Percentiles rank a stretch among this genome's conserved stretches.
These are phyloP conservation scores for Rubroboletus satanas DNA, from an alignment of 768 basidiomycete genomes.

Conservation along the genomic window DNA sequence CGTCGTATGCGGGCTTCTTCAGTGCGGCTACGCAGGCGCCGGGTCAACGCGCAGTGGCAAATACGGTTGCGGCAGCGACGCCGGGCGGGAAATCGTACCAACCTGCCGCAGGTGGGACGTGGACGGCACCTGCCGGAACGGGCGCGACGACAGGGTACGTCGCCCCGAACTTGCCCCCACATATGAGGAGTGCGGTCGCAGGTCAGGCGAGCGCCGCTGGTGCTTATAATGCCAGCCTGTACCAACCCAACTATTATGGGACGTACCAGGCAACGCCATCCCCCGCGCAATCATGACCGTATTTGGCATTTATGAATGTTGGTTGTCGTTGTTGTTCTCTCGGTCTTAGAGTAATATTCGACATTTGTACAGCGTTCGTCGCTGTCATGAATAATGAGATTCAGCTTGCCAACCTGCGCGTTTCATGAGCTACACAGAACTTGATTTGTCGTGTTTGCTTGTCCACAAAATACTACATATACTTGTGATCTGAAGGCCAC, in stretches of 20 bases:
- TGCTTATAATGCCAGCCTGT: constrained; percentile 18
- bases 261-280: constrained; percentile 32
- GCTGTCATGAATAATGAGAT: constrained; percentile 21
- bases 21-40: constrained; percentile 27
- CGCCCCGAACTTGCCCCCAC: constrained; percentile 40
- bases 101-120: constrained; percentile 21
- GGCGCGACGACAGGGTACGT: constrained; percentile 23
- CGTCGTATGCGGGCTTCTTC: constrained; percentile 43
- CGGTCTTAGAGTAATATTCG: constrained; percentile 23
- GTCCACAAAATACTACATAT: too few relatives aligned
- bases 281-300: constrained; percentile 27
- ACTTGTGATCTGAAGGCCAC: background rate
- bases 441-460: too few relatives aligned
- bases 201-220: constrained; percentile 23
- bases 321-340: background rate
- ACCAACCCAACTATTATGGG: constrained; percentile 32
- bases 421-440: too few relatives aligned
- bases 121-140: constrained; percentile 26
- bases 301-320: background rate
- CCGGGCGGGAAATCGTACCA: constrained; percentile 31
- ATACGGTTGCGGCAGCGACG: constrained; percentile 41
- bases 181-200: constrained; percentile 31
- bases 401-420: background rate
- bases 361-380: constrained; percentile 8
- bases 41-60: constrained; percentile 51